These are phyloP conservation scores for Blastocystis sp. DNA, from an alignment of 352 stramenopile genomes.

Conservation along the genomic window DNA sequence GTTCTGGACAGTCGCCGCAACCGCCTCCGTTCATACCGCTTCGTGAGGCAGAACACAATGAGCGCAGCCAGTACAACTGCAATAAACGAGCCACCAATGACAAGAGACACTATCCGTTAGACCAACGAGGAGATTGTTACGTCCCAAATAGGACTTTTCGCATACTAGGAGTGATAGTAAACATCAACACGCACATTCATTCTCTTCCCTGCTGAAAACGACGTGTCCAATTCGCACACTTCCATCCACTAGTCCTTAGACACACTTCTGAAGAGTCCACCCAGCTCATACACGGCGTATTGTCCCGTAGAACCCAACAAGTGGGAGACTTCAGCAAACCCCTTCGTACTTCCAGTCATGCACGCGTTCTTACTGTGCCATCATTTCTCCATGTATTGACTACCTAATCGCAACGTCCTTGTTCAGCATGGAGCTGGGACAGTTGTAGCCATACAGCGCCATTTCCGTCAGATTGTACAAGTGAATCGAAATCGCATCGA, in stretches of 20 bases:
- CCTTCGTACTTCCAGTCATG: neutral
- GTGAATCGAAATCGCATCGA: neutral
- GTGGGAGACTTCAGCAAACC: neutral
- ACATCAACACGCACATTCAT: neutral
- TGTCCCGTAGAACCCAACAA: neutral
- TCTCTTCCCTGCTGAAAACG: neutral
- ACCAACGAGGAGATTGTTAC: neutral
- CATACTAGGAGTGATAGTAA: conserved; percentile 33
- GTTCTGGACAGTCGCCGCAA: too few species aligned
- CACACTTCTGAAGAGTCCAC: neutral
- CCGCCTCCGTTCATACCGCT: too few species aligned
- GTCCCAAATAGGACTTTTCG: neutral
- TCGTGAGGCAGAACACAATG: too few species aligned
- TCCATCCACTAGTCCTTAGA: neutral
- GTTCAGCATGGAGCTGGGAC: neutral
- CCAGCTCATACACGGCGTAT: neutral
- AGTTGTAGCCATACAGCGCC: neutral
- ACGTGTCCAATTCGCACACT: conserved; percentile 12
- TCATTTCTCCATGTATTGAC: neutral
- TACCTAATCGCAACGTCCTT: conserved; percentile 8
- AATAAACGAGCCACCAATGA: too few species aligned
- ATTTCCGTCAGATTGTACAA: conserved; percentile 9
- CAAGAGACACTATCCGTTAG: too few species aligned
- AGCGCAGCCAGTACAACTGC: too few species aligned
- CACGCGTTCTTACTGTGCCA: conserved; percentile 14